Evolutionary conservation across 2,329 filamentous ascomycete genomes (phyloP).

Genomic region (Herpotrichia juniperi): DNA sequence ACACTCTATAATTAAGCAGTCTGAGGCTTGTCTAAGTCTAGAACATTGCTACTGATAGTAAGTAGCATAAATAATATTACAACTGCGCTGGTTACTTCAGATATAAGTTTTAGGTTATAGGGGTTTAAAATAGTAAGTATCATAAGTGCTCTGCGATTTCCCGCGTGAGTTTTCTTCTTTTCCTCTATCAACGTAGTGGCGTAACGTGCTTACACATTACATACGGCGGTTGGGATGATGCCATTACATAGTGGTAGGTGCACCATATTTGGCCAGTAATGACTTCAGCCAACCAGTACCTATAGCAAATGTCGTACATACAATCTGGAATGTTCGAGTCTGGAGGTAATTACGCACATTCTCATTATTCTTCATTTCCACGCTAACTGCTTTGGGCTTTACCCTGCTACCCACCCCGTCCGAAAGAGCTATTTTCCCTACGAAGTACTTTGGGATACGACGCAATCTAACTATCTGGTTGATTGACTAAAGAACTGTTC

Average conservation of each 20-base stretch:
- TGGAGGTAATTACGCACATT: conserved; percentile 57
- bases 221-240: not conserved
- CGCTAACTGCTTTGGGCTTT: conserved; percentile 49
- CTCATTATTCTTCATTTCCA: not conserved
- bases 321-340: conserved; percentile 30
- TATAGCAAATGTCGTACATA: conserved; percentile 41
- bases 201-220: not conserved
- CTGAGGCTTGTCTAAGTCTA: too few species aligned
- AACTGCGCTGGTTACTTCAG: too few species aligned
- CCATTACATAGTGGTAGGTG: conserved; percentile 12
- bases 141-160: conserved; percentile 51
- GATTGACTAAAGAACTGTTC: conserved; percentile 34
- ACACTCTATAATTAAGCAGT: too few species aligned
- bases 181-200: not conserved
- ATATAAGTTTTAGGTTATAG: too few species aligned
- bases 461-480: conserved; percentile 34
- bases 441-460: conserved; percentile 42
- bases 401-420: conserved; percentile 56
- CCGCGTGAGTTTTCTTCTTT: conserved; percentile 15
- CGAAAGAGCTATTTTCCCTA: conserved; percentile 31
- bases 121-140: too few species aligned
- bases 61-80: too few species aligned
- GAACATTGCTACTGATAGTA: too few species aligned
- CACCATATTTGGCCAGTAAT: conserved; percentile 29
- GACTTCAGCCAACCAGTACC: conserved; percentile 31